Base-by-base conservation (phyloP, 2,329 filamentous ascomycete genomes). In the Ceratocystis destructans region DNA sequence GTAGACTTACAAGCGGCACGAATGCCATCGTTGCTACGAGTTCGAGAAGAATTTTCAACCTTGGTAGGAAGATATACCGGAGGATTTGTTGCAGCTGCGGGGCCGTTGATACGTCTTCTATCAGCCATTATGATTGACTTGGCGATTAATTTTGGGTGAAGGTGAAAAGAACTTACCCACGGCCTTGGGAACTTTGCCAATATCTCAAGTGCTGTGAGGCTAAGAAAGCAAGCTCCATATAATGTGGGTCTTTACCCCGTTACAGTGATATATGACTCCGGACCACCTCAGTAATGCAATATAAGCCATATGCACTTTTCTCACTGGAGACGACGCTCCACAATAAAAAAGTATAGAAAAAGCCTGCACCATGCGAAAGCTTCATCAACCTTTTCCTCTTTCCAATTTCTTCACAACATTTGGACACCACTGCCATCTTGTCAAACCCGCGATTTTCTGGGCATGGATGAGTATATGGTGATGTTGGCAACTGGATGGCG, bases 91-190 rank as follows among this genome's bases (percentile, higher is more conserved):
- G 84, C 83, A 64, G 89, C 89, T 50, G 85, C 80, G 5, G 94
- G 94, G 4, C 90, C 90, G 76, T 97, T 97, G 70, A 96, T 86
- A 71, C 94, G 86, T 77, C 93, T 87, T 75, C 92, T 85, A 75
- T 99, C 94, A 66, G 87, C 80, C 88, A 92, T 91, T 20, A 33
- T 61, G 28, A 5, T 53, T 48, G 20, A 53, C 10, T 53, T 20
- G 22, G 10, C 8, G 22, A 5, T 22, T 28, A 5, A 12, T 53
- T 4, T 53, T 28, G 22, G 48, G 10, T 25, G 20, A 53, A 25
- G 12, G 22, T 53, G 48, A 53, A 53, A 28, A 48, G n/a, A 53
- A n/a, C 10, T 12, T 22, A 53, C 12, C 22, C 8, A 53, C 22
- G 8, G 22, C 48, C 15, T 25, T 53, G 8, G 12, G 20, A 53